Evolutionary conservation across 148 eudicot genomes (phyloP), one percentile per base, ranked within the genome.

Genomic region (Heliosperma pusillum): DNA sequence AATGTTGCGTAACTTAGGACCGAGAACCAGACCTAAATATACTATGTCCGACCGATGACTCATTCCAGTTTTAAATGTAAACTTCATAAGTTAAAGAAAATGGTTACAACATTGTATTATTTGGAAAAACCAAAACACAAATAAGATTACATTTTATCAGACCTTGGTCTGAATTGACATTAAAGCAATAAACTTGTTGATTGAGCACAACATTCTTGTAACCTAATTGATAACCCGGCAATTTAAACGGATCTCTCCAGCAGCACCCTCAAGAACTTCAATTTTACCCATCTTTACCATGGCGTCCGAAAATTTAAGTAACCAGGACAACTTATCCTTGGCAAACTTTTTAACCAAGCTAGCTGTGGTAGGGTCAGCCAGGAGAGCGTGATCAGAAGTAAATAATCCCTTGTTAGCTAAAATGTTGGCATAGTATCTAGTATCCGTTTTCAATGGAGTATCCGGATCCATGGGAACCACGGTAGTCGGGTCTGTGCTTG

Each of bases 211-310:
- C 13, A 25, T 11, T 10, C 55, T 50, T 50, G 2, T 50, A 13
- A 12, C 45, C 0, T 67, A 40, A 40, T 67, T 67, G 71, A 40
- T 67, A 22, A 40, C 55, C 71, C 71, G 45, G n/a, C 71, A 67
- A 67, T 67, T 12, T 3, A 67, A 20, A 8, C 71, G 52, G 25
- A 67, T 67, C 27, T 40, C 71, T 67, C 71, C 71, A 20, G 42
- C 19, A 42, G 27, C 42, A n/a, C 71, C 71, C 10, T 50, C 45
- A 21, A 67, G 55, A 40, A 67, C 71, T 42, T 42, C 7, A 42
- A 67, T 67, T 7, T 44, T 44, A 67, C 71, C 71, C 71, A 67
- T 67, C 53, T 67, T 67, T 5, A 67, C 71, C 71, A 67, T 67
- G 7, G 70, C 70, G 2, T 15, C 70, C 16, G 70, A 0, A 42